Evolutionary conservation across 805 yeast genomes (phyloP).

Genomic region (Suhomyces sp.): DNA sequence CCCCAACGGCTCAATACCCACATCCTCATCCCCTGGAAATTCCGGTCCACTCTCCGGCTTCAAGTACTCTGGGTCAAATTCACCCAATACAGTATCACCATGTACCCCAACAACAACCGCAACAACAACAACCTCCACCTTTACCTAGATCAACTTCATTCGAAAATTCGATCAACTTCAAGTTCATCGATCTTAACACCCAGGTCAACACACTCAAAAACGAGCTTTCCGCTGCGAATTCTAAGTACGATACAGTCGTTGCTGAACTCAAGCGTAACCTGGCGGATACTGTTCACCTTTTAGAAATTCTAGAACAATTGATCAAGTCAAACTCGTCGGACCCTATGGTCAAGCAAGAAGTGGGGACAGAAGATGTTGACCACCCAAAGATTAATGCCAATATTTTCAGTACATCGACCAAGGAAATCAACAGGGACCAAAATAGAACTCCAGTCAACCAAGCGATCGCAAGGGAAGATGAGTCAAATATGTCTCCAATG

Average conservation of each 20-base stretch:
- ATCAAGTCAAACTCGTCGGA: not conserved
- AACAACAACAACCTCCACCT: constrained; percentile 9
- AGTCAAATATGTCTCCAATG: constrained; percentile 16
- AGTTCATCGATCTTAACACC: constrained; percentile 39
- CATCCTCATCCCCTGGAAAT: constrained; percentile 5
- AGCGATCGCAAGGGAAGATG: constrained; percentile 9
- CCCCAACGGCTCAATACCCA: constrained; percentile 3
- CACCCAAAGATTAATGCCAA: constrained; percentile 10
- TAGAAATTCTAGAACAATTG: constrained; percentile 43
- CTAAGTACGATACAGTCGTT: constrained; percentile 47
- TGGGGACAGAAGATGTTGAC: not conserved
- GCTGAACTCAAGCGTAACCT: constrained; percentile 51
- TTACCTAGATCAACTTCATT: constrained; percentile 13
- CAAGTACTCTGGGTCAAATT: constrained; percentile 1
- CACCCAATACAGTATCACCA: constrained; percentile 1
- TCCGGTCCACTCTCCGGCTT: constrained; percentile 3
- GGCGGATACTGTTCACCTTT: constrained; percentile 50
- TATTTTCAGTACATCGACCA: constrained; percentile 17
- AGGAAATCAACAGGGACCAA: no score
- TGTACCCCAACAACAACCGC: constrained; percentile 1
- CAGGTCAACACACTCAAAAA: constrained; percentile 37
- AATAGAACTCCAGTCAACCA: constrained; percentile 23
- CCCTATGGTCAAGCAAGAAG: constrained; percentile 4
- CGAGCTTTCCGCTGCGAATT: constrained; percentile 43
- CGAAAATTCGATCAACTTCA: constrained; percentile 21